Percentiles rank a stretch among this genome's conserved stretches.
Evolutionary conservation across 768 basidiomycete genomes (phyloP).

Genomic region (Psilocybe sp.): DNA sequence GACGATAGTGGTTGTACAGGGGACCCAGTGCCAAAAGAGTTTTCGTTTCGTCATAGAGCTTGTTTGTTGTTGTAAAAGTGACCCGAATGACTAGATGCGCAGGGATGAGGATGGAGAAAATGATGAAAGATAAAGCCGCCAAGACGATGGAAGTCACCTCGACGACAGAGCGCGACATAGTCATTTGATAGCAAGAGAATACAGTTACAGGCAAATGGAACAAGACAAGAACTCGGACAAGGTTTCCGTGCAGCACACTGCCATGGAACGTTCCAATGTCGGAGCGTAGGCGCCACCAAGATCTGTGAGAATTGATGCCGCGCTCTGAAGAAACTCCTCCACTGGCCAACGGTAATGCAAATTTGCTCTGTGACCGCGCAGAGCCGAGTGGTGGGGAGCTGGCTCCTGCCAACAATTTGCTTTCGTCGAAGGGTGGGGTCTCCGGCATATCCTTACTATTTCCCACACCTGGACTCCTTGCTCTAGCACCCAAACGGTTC

Average conservation of each 20-base stretch:
- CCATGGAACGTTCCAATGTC: slow-evolving; percentile 78
- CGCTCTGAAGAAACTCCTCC: slow-evolving; percentile 24
- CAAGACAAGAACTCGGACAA: slow-evolving; percentile 84
- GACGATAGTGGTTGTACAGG: slow-evolving; percentile 92
- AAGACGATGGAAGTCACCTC: slow-evolving; percentile 67
- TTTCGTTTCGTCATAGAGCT: slow-evolving; percentile 92
- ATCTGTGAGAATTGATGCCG: slow-evolving; percentile 33
- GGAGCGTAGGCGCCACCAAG: slow-evolving; percentile 56
- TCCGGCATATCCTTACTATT: slow-evolving; percentile 43
- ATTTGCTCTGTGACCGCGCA: slow-evolving; percentile 16
- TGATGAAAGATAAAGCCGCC: slow-evolving; percentile 75
- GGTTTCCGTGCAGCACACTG: slow-evolving; percentile 82
- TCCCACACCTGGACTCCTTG: slow-evolving; percentile 34
- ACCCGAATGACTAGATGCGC: slow-evolving; percentile 75
- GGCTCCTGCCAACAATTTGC: slow-evolving; percentile 37
- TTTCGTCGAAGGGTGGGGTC: slow-evolving; percentile 39
- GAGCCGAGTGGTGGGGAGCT: neutral
- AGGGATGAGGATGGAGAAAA: slow-evolving; percentile 80
- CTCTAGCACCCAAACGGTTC: slow-evolving; percentile 22
- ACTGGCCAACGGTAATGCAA: slow-evolving; percentile 29
- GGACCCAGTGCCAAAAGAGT: slow-evolving; percentile 89
- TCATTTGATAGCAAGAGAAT: slow-evolving; percentile 88
- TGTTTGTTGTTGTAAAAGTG: slow-evolving; percentile 75
- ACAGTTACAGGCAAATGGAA: slow-evolving; percentile 95
- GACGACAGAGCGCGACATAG: slow-evolving; percentile 46